Evolutionary conservation across 331 rosid species (phyloP).

Genomic region (Stylosanthes scabra): DNA sequence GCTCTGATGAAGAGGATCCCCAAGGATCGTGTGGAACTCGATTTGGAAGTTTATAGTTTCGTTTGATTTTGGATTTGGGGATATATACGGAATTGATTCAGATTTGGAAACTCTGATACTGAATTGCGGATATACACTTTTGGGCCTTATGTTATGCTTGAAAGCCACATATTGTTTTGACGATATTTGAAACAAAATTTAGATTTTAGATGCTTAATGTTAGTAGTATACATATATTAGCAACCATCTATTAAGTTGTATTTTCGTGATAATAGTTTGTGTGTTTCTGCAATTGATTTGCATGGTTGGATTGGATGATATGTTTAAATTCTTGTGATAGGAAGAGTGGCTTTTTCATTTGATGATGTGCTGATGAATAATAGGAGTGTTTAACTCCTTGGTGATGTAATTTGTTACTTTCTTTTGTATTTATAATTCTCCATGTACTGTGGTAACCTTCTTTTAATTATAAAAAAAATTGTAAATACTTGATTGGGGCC

Average conservation of each 20-base stretch:
- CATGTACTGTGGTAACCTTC: too few species aligned
- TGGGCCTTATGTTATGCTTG: too few species aligned
- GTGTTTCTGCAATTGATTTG: background rate
- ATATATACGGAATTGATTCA: too few species aligned
- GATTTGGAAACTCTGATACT: too few species aligned
- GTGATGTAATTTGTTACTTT: too few species aligned
- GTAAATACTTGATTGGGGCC: conserved; percentile 96
- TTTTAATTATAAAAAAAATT: background rate
- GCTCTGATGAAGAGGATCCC: too few species aligned
- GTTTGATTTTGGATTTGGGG: too few species aligned
- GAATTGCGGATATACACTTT: too few species aligned
- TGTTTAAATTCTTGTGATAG: background rate
- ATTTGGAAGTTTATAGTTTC: too few species aligned
- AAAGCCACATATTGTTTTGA: background rate
- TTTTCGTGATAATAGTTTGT: background rate
- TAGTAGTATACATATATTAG: background rate
- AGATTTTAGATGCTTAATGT: background rate
- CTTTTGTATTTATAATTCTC: too few species aligned
- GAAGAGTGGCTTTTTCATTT: background rate
- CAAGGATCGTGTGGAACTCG: too few species aligned
- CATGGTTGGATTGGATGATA: background rate
- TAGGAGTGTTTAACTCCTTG: background rate
- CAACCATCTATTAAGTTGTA: background rate
- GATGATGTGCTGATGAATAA: background rate
- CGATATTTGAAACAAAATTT: conserved; percentile 3